phyloP scores from a whole-genome alignment of 2,329 filamentous ascomycete genomes.

The Cladosporium sp. region DNA sequence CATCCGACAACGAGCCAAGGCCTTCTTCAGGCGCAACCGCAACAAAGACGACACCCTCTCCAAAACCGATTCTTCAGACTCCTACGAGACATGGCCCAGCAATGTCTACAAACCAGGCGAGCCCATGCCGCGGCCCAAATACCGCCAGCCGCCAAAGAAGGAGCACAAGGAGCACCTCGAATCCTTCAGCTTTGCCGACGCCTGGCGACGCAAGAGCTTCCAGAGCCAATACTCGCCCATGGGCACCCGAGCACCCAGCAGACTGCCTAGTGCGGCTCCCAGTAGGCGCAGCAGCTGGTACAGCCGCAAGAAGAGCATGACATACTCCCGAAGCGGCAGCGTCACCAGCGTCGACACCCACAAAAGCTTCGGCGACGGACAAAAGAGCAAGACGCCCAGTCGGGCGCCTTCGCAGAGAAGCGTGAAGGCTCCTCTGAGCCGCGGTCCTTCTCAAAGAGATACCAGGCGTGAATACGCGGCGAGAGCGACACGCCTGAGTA shows the following conservation, averaged over 20 bases:
- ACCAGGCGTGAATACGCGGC: constrained; percentile 15
- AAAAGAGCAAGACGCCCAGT: background rate
- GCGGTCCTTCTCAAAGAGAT: background rate
- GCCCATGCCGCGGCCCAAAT: constrained; percentile 49
- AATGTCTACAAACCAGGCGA: constrained; percentile 50
- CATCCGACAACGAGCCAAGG: constrained; percentile 44
- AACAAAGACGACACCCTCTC: constrained; percentile 20
- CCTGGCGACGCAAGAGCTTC: constrained; percentile 44
- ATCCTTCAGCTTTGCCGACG: constrained; percentile 43
- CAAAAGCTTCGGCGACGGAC: constrained; percentile 2
- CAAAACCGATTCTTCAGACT: constrained; percentile 25
- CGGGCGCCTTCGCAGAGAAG: constrained; percentile 5
- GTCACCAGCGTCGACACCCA: constrained; percentile 10
- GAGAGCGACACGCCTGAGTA: constrained; percentile 25
- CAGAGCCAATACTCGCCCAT: constrained; percentile 46
- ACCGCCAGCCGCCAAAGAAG: constrained; percentile 45
- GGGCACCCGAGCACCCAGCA: constrained; percentile 44
- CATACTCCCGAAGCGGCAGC: constrained; percentile 6
- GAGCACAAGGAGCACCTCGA: constrained; percentile 49
- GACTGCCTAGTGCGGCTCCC: constrained; percentile 9
- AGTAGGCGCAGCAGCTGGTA: constrained; percentile 28
- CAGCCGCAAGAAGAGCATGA: constrained; percentile 14
- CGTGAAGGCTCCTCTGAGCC: background rate
- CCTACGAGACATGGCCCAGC: constrained; percentile 34
- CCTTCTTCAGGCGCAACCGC: constrained; percentile 36